These are phyloP conservation scores for Dothidotthia symphoricarpi DNA, from an alignment of 2,329 filamentous ascomycete species.

Conservation along the genomic window DNA sequence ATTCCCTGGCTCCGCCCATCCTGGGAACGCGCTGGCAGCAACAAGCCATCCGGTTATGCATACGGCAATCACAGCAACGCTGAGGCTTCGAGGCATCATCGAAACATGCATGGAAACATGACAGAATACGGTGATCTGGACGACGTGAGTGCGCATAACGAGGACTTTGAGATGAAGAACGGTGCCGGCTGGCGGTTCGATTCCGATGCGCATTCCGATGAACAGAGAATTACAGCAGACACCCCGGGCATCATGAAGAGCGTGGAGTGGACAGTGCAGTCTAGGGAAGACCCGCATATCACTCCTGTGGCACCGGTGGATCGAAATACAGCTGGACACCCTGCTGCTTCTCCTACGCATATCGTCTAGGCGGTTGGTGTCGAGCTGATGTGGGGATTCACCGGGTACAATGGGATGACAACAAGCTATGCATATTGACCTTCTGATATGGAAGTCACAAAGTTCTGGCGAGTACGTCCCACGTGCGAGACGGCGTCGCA, in stretches of 20 bases:
- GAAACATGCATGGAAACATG: conserved; percentile 1
- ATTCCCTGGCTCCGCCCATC: conserved; percentile 13
- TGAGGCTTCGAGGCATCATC: conserved; percentile 1
- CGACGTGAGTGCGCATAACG: conserved; percentile 2
- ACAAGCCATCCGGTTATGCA: conserved; percentile 9
- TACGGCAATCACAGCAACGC: conserved; percentile 6
- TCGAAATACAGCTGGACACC: no score
- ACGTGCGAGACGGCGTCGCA: no score
- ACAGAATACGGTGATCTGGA: conserved; percentile 17
- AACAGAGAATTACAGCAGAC: conserved; percentile 13
- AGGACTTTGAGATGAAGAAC: conserved; percentile 20
- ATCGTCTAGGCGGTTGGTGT: no score
- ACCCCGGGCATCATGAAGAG: conserved; percentile 20
- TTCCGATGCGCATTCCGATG: conserved; percentile 19
- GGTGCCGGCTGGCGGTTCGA: conserved; percentile 11
- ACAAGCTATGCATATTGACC: no score
- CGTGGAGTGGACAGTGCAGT: conserved; percentile 19
- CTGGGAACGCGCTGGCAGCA: conserved; percentile 5
- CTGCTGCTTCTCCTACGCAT: no score
- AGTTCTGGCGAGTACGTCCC: no score
- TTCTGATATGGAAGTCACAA: no score
- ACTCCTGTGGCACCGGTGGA: no score
- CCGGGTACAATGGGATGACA: no score
- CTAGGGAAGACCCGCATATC: conserved; percentile 1
- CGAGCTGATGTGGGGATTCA: no score